phyloP scores from a whole-genome alignment of 2,329 filamentous ascomycete genomes.

The Aspergillus bombycis region DNA sequence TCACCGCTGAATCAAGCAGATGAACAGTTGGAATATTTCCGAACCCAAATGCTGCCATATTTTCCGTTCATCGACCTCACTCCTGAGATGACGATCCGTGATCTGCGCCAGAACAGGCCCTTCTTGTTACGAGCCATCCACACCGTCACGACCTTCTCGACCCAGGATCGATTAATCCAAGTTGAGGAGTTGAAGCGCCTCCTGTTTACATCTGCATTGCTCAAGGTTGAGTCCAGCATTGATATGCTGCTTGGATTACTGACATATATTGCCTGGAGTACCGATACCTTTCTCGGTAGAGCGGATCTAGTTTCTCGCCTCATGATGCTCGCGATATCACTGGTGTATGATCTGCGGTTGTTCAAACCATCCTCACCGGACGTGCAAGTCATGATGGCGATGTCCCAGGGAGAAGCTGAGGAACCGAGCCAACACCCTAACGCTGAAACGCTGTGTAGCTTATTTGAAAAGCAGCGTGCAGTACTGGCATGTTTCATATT shows the following conservation, averaged over 20 bases:
- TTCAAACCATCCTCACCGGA: constrained; percentile 36
- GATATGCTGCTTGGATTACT: constrained; percentile 42
- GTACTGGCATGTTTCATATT: constrained; percentile 36
- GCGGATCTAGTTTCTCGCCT: constrained; percentile 38
- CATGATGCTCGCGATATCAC: constrained; percentile 42
- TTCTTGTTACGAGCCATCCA: constrained; percentile 42
- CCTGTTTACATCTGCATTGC: constrained; percentile 33
- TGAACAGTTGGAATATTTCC: constrained; percentile 32
- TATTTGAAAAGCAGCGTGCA: constrained; percentile 34
- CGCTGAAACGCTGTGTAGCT: constrained; percentile 16
- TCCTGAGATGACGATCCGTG: constrained; percentile 28
- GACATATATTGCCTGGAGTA: constrained; percentile 45
- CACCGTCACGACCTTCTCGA: constrained; percentile 37
- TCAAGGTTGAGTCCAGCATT: constrained; percentile 35
- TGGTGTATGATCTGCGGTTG: constrained; percentile 42
- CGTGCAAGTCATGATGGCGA: constrained; percentile 33
- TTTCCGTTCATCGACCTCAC: constrained; percentile 41
- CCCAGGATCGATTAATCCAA: constrained; percentile 28
- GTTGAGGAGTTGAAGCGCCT: constrained; percentile 35
- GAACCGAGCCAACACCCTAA: constrained; percentile 11
- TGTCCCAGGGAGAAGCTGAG: constrained; percentile 32
- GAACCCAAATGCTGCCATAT: constrained; percentile 37
- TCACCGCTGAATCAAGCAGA: constrained; percentile 21
- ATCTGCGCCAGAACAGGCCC: constrained; percentile 38
- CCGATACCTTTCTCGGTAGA: constrained; percentile 36